These are phyloP conservation scores for Austroboletus novae-zelandiae DNA, from an alignment of 1,284 basidiomycete genomes.

Conservation along the genomic window DNA sequence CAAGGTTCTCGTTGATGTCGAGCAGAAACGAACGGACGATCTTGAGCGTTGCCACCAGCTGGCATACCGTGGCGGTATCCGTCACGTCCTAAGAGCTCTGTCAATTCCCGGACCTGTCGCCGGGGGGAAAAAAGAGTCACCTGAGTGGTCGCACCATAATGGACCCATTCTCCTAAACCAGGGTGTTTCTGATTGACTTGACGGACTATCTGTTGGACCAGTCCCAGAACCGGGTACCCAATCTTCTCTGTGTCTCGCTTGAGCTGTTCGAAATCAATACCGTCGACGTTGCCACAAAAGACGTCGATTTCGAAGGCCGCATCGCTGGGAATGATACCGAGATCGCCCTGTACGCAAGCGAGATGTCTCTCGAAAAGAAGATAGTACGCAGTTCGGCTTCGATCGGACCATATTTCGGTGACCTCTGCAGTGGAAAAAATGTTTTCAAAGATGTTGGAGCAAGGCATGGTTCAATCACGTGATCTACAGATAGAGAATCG, in stretches of 20 bases:
- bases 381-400: slow-evolving; percentile 36
- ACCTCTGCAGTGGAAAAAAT: slow-evolving; percentile 40
- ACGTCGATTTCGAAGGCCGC: slow-evolving; percentile 35
- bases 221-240: slow-evolving; percentile 42
- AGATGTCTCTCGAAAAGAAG: slow-evolving; percentile 40
- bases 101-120: neutral
- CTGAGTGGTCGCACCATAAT: slow-evolving; percentile 48
- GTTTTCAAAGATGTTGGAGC: slow-evolving; percentile 36
- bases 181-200: slow-evolving; percentile 33
- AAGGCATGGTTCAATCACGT: slow-evolving; percentile 3
- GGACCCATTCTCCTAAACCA: slow-evolving; percentile 43
- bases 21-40: slow-evolving; percentile 32
- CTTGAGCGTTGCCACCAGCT: slow-evolving; percentile 38
- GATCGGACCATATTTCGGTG: slow-evolving; percentile 42
- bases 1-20: slow-evolving; percentile 30
- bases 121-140: slow-evolving; percentile 19
- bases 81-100: slow-evolving; percentile 38
- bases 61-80: slow-evolving; percentile 43
- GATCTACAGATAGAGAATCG: too few species aligned
- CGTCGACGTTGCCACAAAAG: slow-evolving; percentile 33
- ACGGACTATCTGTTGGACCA: slow-evolving; percentile 42
- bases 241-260: slow-evolving; percentile 39
- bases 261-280: slow-evolving; percentile 39
- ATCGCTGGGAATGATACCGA: slow-evolving; percentile 38
- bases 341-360: slow-evolving; percentile 36